These are phyloP conservation scores for Epichloe hybrida DNA, from an alignment of 2,329 filamentous ascomycete genomes.

Conservation along the genomic window DNA sequence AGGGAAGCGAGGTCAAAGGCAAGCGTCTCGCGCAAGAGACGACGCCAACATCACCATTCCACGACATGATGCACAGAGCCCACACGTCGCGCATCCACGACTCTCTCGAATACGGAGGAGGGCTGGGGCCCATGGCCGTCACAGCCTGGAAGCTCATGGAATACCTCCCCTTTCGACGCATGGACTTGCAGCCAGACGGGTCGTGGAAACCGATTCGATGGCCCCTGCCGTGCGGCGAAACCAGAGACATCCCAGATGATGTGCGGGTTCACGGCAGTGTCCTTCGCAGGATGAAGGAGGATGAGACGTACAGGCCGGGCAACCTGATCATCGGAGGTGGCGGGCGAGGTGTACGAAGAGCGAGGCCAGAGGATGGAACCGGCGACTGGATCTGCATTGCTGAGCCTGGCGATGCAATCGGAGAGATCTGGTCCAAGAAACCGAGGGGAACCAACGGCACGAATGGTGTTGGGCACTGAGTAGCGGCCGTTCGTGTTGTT, in stretches of 20 bases:
- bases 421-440: constrained; percentile 46
- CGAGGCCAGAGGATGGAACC: constrained; percentile 48
- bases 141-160: constrained; percentile 68
- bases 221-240: constrained; percentile 66
- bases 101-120: constrained; percentile 51
- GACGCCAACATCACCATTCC: constrained; percentile 28
- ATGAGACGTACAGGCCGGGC: constrained; percentile 56
- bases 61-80: constrained; percentile 43
- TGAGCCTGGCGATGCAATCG: constrained; percentile 53
- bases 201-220: constrained; percentile 70
- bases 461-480: not conserved
- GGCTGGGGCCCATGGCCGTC: constrained; percentile 41
- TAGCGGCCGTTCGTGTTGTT: too few relatives aligned
- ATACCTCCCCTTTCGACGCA: constrained; percentile 65
- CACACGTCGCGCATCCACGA: constrained; percentile 51
- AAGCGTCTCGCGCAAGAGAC: not conserved
- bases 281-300: constrained; percentile 53
- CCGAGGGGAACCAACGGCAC: not conserved
- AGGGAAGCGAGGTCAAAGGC: constrained; percentile 10
- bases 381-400: constrained; percentile 58
- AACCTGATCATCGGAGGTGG: constrained; percentile 72
- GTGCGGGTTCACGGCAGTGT: constrained; percentile 63
- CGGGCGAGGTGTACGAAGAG: constrained; percentile 51
- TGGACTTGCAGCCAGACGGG: constrained; percentile 61
- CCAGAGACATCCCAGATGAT: constrained; percentile 58